Evolutionary conservation across 805 yeast genomes (phyloP).

Genomic region (Saccharomycopsis fibuligera): DNA sequence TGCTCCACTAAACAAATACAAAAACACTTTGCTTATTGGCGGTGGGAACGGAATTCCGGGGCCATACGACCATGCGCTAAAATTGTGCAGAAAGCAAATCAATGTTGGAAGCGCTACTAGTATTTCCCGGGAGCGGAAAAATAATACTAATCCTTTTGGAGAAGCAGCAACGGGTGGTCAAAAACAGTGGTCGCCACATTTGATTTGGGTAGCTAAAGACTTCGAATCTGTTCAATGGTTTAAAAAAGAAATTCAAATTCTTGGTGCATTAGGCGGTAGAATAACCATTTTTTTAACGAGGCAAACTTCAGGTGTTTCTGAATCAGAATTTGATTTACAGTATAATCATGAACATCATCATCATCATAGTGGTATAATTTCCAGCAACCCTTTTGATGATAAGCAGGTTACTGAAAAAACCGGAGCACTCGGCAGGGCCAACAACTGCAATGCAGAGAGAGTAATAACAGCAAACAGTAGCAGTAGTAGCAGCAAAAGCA

Average conservation of each 20-base stretch:
- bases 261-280: conserved; percentile 23
- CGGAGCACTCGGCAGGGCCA: not conserved
- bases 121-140: too few species aligned
- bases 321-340: too few species aligned
- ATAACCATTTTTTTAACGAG: not conserved
- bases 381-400: not conserved
- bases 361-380: not conserved
- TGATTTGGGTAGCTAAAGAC: conserved; percentile 61
- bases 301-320: not conserved
- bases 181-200: too few species aligned
- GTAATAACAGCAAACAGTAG: too few species aligned
- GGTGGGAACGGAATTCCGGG: conserved; percentile 53
- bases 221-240: conserved; percentile 47
- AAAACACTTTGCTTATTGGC: conserved; percentile 37
- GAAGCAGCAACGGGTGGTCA: too few species aligned
- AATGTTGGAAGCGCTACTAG: too few species aligned
- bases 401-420: not conserved
- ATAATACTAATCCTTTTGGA: too few species aligned
- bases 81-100: conserved; percentile 27
- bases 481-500: not conserved
- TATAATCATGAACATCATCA: not conserved
- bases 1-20: conserved; percentile 34
- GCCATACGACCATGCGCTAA: conserved; percentile 35
- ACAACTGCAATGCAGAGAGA: too few species aligned
- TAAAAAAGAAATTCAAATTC: conserved; percentile 32